Evolutionary conservation across 2,329 filamentous ascomycete species (phyloP).

Genomic region (Alternaria sp.): DNA sequence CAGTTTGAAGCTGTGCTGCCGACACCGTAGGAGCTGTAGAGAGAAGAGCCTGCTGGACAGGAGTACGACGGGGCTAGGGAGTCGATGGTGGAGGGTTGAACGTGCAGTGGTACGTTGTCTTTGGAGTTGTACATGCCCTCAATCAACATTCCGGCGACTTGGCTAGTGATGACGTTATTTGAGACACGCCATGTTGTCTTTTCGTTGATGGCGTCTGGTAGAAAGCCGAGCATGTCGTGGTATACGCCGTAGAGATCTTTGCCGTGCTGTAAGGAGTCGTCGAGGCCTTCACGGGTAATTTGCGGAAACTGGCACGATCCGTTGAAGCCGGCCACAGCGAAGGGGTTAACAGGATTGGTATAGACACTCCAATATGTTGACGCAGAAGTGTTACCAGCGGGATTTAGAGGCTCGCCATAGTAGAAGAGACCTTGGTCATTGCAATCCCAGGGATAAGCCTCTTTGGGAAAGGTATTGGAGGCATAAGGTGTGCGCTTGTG

Average conservation of each 20-base stretch:
- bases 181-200: slow-evolving; percentile 75
- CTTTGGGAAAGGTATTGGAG: slow-evolving; percentile 77
- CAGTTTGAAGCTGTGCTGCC: slow-evolving; percentile 61
- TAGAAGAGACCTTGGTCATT: slow-evolving; percentile 74
- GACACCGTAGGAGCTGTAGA: slow-evolving; percentile 58
- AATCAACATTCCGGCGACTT: slow-evolving; percentile 80
- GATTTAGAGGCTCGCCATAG: slow-evolving; percentile 67
- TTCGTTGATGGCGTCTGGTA: slow-evolving; percentile 62
- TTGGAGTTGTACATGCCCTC: slow-evolving; percentile 65
- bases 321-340: slow-evolving; percentile 71
- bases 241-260: slow-evolving; percentile 82
- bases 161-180: slow-evolving; percentile 82
- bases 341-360: slow-evolving; percentile 71
- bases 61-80: slow-evolving; percentile 77
- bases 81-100: slow-evolving; percentile 68
- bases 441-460: slow-evolving; percentile 78
- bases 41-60: slow-evolving; percentile 63
- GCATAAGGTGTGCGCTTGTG: slow-evolving; percentile 87
- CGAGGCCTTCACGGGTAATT: slow-evolving; percentile 75
- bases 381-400: slow-evolving; percentile 59
- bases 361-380: slow-evolving; percentile 73
- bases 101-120: slow-evolving; percentile 38
- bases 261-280: slow-evolving; percentile 80
- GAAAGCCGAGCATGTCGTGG: slow-evolving; percentile 71
- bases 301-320: slow-evolving; percentile 84